Evolutionary conservation across 129 eudicot species (phyloP).

Genomic region (Lonicera japonica): DNA sequence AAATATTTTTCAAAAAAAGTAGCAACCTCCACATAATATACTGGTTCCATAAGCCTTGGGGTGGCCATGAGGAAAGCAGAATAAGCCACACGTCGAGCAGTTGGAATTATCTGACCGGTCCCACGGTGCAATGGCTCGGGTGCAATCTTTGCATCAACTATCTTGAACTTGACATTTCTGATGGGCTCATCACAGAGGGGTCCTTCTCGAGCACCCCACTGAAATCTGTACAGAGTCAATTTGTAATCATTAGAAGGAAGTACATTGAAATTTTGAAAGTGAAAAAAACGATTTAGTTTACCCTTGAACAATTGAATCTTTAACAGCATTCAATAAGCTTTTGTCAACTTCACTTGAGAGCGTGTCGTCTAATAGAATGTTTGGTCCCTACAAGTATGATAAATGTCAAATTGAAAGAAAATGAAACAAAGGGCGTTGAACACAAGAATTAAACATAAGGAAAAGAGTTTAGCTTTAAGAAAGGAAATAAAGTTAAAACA

Average conservation of each 20-base stretch:
- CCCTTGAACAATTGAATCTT: conserved; percentile 99
- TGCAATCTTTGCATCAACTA: conserved; percentile 95
- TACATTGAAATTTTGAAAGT: background rate
- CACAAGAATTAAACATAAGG: too few relatives aligned
- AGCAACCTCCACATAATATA: conserved; percentile 81
- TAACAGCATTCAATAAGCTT: conserved; percentile 79
- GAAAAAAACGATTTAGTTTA: conserved; percentile 20
- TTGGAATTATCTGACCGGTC: conserved; percentile 96
- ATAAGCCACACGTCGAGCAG: conserved; percentile 97
- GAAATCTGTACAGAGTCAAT: background rate
- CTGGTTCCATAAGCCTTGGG: conserved; percentile 99
- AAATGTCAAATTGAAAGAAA: conserved; percentile 8
- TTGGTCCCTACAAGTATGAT: conserved; percentile 65
- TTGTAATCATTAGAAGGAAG: background rate
- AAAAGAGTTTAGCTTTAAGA: too few relatives aligned
- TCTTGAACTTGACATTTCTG: conserved; percentile 90
- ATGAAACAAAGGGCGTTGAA: background rate
- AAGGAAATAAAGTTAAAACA: too few relatives aligned
- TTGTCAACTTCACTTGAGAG: conserved; percentile 97
- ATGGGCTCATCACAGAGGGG: conserved; percentile 99
- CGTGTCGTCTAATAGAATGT: conserved; percentile 87
- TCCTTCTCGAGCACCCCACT: conserved; percentile 78
- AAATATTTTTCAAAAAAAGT: background rate
- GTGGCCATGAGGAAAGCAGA: conserved; percentile 98
- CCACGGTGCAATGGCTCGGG: conserved; percentile 95